Base-by-base conservation (phyloP, 2,329 filamentous ascomycete genomes). In the Fusarium zealandicum region DNA sequence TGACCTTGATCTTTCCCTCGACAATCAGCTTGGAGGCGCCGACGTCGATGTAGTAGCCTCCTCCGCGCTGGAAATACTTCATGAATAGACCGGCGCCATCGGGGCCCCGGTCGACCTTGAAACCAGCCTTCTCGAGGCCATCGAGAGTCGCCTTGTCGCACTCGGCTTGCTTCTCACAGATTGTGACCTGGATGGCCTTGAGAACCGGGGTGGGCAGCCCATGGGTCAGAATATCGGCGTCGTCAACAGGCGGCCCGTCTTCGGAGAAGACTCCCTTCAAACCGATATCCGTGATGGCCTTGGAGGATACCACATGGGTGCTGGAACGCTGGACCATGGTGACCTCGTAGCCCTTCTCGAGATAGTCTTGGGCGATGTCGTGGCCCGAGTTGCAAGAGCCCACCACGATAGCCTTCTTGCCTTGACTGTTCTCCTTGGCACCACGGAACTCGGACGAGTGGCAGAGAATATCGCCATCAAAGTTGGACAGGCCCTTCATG, bases 11-110 rank as follows among this genome's bases (percentile, higher is more conserved):
- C 66, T 83, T 84, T 1, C 86, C 85, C 11, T 87, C 82, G 2
- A 77, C 76, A 52, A 90, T 87, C 18, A 89, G 76, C 64, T 82
- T 72, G 0, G 82, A 83, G 0, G 81, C 83, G 0, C 88, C 88
- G 1, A 89, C 85, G 55, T 90, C 85, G 57, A 90, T 87, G 71
- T 90, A 90, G 67, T 89, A 90, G 0, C 87, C 87, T 1, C 88
- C 87, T 2, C 86, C 86, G 3, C 83, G 80, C 61, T 86, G 83
- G 57, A 87, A 78, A 65, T 88, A 89, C 69, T 88, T 88, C 45
- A 82, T 71, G 51, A 84, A 78, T 4, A 89, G 74, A 0, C 87
- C 86, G 0, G 79, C 75, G 1, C 76, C 80, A 46, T 86, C 79
- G 0, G 83, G 80, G 0, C 86, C 86, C 1, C 68, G 72, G 60